These are phyloP conservation scores for Trichophyton mentagrophytes DNA, from an alignment of 2,329 filamentous ascomycete genomes.

Conservation along the genomic window DNA sequence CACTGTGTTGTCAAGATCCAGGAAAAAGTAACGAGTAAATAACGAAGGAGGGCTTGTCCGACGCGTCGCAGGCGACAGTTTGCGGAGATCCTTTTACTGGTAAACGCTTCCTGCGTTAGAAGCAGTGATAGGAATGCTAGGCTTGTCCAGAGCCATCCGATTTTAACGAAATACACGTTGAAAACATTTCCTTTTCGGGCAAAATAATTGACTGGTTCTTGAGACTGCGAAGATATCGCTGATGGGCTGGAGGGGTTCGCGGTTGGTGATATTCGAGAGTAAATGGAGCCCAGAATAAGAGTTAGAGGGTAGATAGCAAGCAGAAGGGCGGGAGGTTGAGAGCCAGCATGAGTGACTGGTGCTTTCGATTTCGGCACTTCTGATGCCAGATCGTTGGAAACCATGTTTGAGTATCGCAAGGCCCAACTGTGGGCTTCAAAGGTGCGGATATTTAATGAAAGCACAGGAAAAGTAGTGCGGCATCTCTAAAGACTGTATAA, in stretches of 20 bases:
- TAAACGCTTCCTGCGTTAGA: slow-evolving; percentile 49
- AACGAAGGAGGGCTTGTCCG: slow-evolving; percentile 54
- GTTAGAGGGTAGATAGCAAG: slow-evolving; percentile 64
- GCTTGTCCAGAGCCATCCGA: slow-evolving; percentile 87
- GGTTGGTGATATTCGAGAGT: slow-evolving; percentile 64
- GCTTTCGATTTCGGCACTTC: not conserved
- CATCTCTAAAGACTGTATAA: not conserved
- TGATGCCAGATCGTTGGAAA: not conserved
- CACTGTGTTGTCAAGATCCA: slow-evolving; percentile 91
- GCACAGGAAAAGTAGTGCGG: not conserved
- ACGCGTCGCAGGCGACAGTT: slow-evolving; percentile 32
- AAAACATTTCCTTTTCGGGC: slow-evolving; percentile 86
- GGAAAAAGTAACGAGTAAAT: slow-evolving; percentile 56
- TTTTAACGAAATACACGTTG: slow-evolving; percentile 88
- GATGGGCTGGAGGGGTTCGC: slow-evolving; percentile 29
- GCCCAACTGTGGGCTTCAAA: not conserved
- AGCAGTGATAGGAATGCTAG: slow-evolving; percentile 59
- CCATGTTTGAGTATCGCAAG: not conserved
- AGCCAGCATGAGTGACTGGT: not conserved
- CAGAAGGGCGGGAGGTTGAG: slow-evolving; percentile 46
- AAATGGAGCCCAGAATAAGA: slow-evolving; percentile 69
- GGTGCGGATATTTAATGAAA: not conserved
- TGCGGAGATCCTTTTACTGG: slow-evolving; percentile 30
- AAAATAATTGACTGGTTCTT: slow-evolving; percentile 53
- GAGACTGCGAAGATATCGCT: not conserved